These are phyloP conservation scores for Pseudogymnoascus sp. DNA, from an alignment of 2,329 filamentous ascomycete species.

Conservation along the genomic window DNA sequence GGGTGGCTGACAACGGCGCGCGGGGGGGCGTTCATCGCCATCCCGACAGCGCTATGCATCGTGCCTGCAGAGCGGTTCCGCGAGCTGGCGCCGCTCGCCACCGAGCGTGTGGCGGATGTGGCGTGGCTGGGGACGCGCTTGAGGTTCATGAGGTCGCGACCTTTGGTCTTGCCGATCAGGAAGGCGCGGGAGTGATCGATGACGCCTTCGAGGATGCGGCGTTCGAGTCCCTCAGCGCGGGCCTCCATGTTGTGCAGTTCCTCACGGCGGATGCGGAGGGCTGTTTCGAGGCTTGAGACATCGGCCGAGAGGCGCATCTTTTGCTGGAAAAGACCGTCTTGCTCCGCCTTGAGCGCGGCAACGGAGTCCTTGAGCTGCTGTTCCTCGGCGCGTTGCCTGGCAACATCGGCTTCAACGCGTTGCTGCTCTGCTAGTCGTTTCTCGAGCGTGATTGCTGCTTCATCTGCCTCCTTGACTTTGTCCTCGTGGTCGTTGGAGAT, in stretches of 20 bases:
- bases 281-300: constrained; percentile 84
- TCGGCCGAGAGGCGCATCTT: constrained; percentile 77
- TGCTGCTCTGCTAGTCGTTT: constrained; percentile 62
- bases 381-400: constrained; percentile 49
- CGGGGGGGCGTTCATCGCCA: constrained; percentile 43
- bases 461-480: constrained; percentile 70
- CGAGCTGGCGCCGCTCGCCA: constrained; percentile 33
- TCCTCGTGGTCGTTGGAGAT: constrained; percentile 72
- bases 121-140: constrained; percentile 43
- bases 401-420: constrained; percentile 46
- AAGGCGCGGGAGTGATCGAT: constrained; percentile 92
- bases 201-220: constrained; percentile 87
- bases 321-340: constrained; percentile 68
- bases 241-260: constrained; percentile 87
- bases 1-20: constrained; percentile 23
- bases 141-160: constrained; percentile 42
- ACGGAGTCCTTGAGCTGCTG: constrained; percentile 55
- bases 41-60: constrained; percentile 41
- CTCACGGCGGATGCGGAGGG: constrained; percentile 78
- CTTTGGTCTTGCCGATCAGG: constrained; percentile 62
- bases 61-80: constrained; percentile 19
- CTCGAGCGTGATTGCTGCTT: constrained; percentile 74
- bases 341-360: constrained; percentile 44
- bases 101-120: constrained; percentile 33
- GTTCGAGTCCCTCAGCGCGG: constrained; percentile 81